Conservation (phyloP, 352 stramenopile genomes). For the Phytophthora litchii region DNA sequence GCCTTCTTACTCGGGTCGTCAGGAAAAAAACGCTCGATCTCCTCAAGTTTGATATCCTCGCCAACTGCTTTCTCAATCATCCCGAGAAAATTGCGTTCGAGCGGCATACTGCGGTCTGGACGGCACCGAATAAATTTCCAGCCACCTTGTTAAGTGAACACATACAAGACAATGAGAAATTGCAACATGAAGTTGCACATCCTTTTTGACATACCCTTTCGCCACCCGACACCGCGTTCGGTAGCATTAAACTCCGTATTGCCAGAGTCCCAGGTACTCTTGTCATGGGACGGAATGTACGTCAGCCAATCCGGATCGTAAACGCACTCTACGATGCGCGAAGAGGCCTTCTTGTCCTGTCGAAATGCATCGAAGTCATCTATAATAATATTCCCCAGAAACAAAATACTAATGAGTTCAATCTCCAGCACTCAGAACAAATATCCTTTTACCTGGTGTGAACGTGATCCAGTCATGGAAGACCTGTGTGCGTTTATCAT, state of each 20-base stretch:
- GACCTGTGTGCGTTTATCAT: constrained; percentile 84
- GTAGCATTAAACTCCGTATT: constrained; percentile 70
- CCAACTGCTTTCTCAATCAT: constrained; percentile 75
- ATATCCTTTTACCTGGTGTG: constrained; percentile 46
- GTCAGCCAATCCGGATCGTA: constrained; percentile 85
- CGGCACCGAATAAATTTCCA: constrained; percentile 79
- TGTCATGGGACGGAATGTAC: constrained; percentile 86
- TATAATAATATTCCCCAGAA: constrained; percentile 12
- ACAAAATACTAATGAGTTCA: not conserved
- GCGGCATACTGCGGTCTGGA: constrained; percentile 66
- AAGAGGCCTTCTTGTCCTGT: constrained; percentile 83
- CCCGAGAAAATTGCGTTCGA: constrained; percentile 61
- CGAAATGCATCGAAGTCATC: constrained; percentile 83
- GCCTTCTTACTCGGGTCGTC: constrained; percentile 70
- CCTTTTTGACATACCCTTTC: constrained; percentile 58
- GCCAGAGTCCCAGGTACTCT: constrained; percentile 74
- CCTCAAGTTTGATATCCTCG: constrained; percentile 82
- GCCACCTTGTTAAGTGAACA: constrained; percentile 45
- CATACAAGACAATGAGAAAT: constrained; percentile 13
- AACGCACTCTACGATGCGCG: constrained; percentile 82
- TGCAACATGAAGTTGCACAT: constrained; percentile 40
- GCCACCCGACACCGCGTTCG: constrained; percentile 72
- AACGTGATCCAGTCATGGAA: constrained; percentile 92
- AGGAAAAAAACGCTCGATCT: constrained; percentile 81
- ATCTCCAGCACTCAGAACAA: not conserved